Conservation (phyloP, 2,329 filamentous ascomycete genomes). For the Xylariaceae sp. region DNA sequence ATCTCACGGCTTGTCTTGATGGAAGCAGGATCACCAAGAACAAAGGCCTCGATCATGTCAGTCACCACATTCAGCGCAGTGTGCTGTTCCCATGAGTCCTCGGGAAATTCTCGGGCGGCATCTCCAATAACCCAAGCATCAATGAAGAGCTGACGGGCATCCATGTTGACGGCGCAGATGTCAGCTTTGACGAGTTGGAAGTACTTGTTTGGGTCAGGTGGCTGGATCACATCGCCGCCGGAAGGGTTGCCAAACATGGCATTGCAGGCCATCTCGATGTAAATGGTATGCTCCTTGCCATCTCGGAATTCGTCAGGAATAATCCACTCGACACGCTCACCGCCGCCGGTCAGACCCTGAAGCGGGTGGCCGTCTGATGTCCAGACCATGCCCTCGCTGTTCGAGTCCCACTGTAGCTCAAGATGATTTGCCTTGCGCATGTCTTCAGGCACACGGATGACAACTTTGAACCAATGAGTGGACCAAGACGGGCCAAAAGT, state of each 20-base stretch:
- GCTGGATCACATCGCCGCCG: conserved; percentile 81
- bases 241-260: conserved; percentile 94
- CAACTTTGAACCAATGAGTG: conserved; percentile 93
- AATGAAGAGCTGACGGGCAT: conserved; percentile 77
- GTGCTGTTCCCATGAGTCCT: conserved; percentile 84
- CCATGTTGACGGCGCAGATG: conserved; percentile 83
- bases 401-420: conserved; percentile 95
- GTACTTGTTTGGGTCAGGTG: conserved; percentile 78
- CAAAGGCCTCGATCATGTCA: conserved; percentile 84
- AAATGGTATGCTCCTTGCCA: conserved; percentile 82
- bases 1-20: conserved; percentile 79
- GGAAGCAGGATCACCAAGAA: conserved; percentile 72
- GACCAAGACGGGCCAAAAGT: conserved; percentile 93
- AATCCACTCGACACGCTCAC: conserved; percentile 88
- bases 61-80: conserved; percentile 80
- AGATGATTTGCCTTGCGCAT: conserved; percentile 73
- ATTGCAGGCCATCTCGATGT: conserved; percentile 98
- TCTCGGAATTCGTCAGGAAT: conserved; percentile 78
- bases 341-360: conserved; percentile 86
- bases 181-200: conserved; percentile 74
- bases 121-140: conserved; percentile 97
- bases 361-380: conserved; percentile 82
- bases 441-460: conserved; percentile 70
- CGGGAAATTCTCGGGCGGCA: conserved; percentile 85
- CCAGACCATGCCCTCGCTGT: conserved; percentile 95